Evolutionary conservation across 495 filamentous ascomycete species (phyloP), one percentile per base, ranked within the genome.

Genomic region (Xylaria longipes): DNA sequence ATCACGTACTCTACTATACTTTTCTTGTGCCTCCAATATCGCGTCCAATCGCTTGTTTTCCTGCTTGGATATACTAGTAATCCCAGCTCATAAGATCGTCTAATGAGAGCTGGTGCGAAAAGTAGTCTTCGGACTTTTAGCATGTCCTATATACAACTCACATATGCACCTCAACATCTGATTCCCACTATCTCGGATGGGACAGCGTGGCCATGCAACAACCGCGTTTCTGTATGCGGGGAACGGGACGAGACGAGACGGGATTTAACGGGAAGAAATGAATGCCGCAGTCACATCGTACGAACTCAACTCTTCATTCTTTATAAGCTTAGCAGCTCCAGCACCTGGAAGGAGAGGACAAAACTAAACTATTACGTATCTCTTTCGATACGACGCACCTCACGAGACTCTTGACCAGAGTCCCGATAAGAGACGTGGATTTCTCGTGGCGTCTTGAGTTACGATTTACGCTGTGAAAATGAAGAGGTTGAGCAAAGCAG

Each of bases 401-500:
- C 60, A 41, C 5, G 35, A 39, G 58, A 27, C 58, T 62, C n/a
- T 31, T 11, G 6, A 67, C 20, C 11, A 15, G 48, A 56, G n/a
- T 43, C 65, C 5, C 1, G 8, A 1, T 3, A 8, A 56, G 25
- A 2, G 41, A 39, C 41, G 25, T 46, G 25, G 27, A 33, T 31
- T 46, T 48, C 41, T 48, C 15, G 1, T 20, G 4, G 4, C 7
- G 6, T 33, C 48, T 33, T 33, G 39, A 31, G 5, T 64, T 64
- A 8, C 12, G 7, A 37, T 45, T 48, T 46, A 45, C 35, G 17
- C 64, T 29, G 20, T 52, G 27, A 66, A 5, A 2, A 77, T 78
- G 73, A 72, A 70, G 11, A 41, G 5, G 39, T 46, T 80, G 58
- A 80, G 80, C 8, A 84, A 81, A 52, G 83, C 83, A 5, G 76